phyloP scores from a whole-genome alignment of 2,329 filamentous ascomycete genomes.

The Fusarium buharicum region DNA sequence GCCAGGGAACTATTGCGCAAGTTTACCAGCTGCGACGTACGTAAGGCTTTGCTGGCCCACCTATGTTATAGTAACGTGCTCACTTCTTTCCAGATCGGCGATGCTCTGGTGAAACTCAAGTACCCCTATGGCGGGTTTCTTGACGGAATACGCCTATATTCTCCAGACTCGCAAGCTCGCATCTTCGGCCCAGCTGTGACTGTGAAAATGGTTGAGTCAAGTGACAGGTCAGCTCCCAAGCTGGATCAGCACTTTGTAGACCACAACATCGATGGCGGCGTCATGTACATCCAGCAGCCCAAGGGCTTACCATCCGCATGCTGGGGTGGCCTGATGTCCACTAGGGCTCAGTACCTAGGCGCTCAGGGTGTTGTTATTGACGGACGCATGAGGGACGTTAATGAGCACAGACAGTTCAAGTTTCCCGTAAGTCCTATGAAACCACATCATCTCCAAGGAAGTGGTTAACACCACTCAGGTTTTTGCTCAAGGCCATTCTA shows the following conservation, averaged over 20 bases:
- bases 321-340: constrained; percentile 48
- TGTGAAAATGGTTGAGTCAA: constrained; percentile 46
- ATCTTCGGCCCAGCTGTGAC: constrained; percentile 46
- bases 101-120: constrained; percentile 47
- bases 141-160: constrained; percentile 42
- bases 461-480: constrained; percentile 30
- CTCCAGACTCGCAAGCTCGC: constrained; percentile 26
- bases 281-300: constrained; percentile 49
- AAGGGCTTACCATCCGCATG: constrained; percentile 43
- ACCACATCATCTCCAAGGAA: too few relatives aligned
- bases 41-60: background rate
- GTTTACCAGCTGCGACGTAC: constrained; percentile 4
- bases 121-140: constrained; percentile 44
- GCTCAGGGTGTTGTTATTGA: constrained; percentile 45
- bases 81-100: constrained; percentile 29
- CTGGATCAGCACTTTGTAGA: constrained; percentile 47
- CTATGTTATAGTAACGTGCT: too few relatives aligned
- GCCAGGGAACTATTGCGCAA: background rate
- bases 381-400: constrained; percentile 45
- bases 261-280: constrained; percentile 34
- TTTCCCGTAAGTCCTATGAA: constrained; percentile 15
- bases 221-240: constrained; percentile 40
- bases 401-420: constrained; percentile 43
- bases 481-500: constrained; percentile 44
- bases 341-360: constrained; percentile 43